phyloP scores from a whole-genome alignment of 2,329 filamentous ascomycete genomes.

The Pestalotiopsis sp. region DNA sequence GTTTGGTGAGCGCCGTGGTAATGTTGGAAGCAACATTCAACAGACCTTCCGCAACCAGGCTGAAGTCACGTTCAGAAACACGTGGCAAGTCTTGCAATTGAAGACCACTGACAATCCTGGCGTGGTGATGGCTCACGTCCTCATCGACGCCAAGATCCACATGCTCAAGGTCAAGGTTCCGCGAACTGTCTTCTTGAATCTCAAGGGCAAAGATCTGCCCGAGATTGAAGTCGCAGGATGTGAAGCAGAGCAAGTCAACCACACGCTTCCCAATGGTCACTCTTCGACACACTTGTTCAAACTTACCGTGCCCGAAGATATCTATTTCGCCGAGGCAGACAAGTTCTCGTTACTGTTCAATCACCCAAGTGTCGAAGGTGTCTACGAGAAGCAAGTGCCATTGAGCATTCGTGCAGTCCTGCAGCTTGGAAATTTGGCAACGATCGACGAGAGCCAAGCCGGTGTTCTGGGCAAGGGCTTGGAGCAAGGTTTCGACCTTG shows the following conservation, averaged over 20 bases:
- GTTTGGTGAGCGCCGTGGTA: constrained; percentile 81
- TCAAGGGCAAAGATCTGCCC: constrained; percentile 85
- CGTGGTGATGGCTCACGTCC: constrained; percentile 82
- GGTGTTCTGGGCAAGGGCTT: constrained; percentile 91
- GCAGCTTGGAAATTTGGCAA: constrained; percentile 87
- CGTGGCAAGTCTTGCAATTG: constrained; percentile 93
- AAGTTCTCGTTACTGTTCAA: constrained; percentile 85
- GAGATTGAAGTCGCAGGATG: constrained; percentile 87
- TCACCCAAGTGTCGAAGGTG: constrained; percentile 92
- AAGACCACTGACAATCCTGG: constrained; percentile 82
- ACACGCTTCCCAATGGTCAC: constrained; percentile 93
- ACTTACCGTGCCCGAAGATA: constrained; percentile 84
- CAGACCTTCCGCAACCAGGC: constrained; percentile 88
- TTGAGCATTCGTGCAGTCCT: constrained; percentile 85
- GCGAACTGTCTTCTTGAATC: constrained; percentile 86
- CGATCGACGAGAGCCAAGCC: constrained; percentile 87
- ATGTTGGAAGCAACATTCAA: constrained; percentile 66
- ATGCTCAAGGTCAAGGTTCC: constrained; percentile 86
- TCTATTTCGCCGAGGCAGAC: constrained; percentile 82
- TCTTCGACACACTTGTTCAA: constrained; percentile 93
- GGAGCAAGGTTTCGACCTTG: constrained; percentile 90
- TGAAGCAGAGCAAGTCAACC: constrained; percentile 88
- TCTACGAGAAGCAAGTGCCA: constrained; percentile 93
- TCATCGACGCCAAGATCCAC: constrained; percentile 94
- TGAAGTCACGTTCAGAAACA: constrained; percentile 85